Conservation (phyloP, 805 yeast genomes). For the Saturnispora quitensis region DNA sequence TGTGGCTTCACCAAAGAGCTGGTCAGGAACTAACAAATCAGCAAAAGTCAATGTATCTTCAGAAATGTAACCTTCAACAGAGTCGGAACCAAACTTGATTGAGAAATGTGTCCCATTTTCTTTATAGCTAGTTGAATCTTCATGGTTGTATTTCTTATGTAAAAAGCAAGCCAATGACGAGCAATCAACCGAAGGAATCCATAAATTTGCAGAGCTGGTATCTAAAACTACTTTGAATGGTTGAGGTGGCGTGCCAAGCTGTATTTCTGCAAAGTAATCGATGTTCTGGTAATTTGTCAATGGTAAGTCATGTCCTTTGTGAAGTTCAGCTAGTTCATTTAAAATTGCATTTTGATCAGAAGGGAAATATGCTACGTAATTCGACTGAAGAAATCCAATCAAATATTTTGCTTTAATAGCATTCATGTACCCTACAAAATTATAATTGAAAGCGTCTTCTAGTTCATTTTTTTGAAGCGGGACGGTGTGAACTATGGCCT, state of each 20-base stretch:
- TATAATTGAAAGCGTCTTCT: slow-evolving; percentile 38
- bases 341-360: slow-evolving; percentile 25
- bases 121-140: slow-evolving; percentile 71
- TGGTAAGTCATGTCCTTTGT: slow-evolving; percentile 62
- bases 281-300: slow-evolving; percentile 91
- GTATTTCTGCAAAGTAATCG: slow-evolving; percentile 88
- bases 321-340: slow-evolving; percentile 14
- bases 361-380: slow-evolving; percentile 32
- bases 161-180: slow-evolving; percentile 90
- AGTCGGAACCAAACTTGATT: slow-evolving; percentile 91
- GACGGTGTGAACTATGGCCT: slow-evolving; percentile 41
- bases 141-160: slow-evolving; percentile 86
- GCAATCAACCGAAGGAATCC: slow-evolving; percentile 92
- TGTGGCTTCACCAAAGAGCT: slow-evolving; percentile 96
- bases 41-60: slow-evolving; percentile 78
- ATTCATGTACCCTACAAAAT: slow-evolving; percentile 37
- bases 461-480: slow-evolving; percentile 39
- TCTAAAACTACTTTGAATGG: slow-evolving; percentile 88
- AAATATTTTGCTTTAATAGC: slow-evolving; percentile 42
- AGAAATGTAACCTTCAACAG: slow-evolving; percentile 86
- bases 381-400: slow-evolving; percentile 13
- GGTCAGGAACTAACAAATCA: slow-evolving; percentile 73
- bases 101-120: slow-evolving; percentile 80
- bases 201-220: slow-evolving; percentile 93
- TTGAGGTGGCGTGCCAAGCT: slow-evolving; percentile 90